Conservation (phyloP, 2,329 filamentous ascomycete genomes). For the Pezicula neosporulosa region DNA sequence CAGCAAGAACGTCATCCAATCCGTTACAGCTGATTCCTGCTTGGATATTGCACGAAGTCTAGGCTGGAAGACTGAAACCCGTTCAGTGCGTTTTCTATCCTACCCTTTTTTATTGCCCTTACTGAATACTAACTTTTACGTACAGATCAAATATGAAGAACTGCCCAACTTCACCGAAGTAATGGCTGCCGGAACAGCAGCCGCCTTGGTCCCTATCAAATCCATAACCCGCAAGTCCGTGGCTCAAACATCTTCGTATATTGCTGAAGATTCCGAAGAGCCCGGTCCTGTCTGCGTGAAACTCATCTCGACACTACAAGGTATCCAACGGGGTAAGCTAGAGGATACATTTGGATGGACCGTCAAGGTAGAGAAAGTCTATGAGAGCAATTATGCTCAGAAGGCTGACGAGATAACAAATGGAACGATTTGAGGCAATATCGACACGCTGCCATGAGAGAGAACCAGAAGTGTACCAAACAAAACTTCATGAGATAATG, state of each 20-base stretch:
- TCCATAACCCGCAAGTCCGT: slow-evolving; percentile 71
- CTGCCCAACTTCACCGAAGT: slow-evolving; percentile 67
- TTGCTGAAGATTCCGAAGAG: slow-evolving; percentile 55
- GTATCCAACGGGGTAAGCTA: slow-evolving; percentile 78
- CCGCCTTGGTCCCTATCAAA: slow-evolving; percentile 85
- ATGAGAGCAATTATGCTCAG: slow-evolving; percentile 21
- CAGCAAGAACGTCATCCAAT: slow-evolving; percentile 81
- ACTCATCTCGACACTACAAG: slow-evolving; percentile 74
- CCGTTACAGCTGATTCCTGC: slow-evolving; percentile 75
- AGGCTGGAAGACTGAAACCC: slow-evolving; percentile 80
- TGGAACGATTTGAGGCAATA: slow-evolving; percentile 15
- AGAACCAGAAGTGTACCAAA: neutral
- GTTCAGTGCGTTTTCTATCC: slow-evolving; percentile 49
- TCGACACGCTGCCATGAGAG: slow-evolving; percentile 13
- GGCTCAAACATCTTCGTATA: slow-evolving; percentile 52
- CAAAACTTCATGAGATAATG: neutral
- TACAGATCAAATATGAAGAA: slow-evolving; percentile 60
- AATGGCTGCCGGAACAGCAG: slow-evolving; percentile 88
- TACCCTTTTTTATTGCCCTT: neutral
- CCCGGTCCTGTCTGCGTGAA: slow-evolving; percentile 71
- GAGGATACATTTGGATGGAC: slow-evolving; percentile 53
- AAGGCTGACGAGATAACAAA: slow-evolving; percentile 11
- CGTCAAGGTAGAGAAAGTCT: slow-evolving; percentile 23
- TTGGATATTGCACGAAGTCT: slow-evolving; percentile 71
- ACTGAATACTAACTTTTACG: neutral